A percentile compares a stretch with the other conserved stretches of the same genome.
phyloP scores from a whole-genome alignment of 1,139 yeast species.

The Protomyces pachydermus region DNA sequence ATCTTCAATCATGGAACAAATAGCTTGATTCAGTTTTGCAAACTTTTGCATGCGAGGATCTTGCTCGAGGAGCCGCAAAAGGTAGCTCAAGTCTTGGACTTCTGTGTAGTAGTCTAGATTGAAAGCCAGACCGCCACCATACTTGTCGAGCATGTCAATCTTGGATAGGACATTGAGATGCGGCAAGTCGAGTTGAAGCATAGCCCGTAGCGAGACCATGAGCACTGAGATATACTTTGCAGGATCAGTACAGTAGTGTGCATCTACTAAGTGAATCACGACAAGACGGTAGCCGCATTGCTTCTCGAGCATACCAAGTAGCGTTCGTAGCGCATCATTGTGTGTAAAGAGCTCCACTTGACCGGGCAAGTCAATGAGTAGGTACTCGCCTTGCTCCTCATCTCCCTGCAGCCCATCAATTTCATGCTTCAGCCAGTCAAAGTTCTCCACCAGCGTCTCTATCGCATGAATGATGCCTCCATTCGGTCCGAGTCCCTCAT shows the following conservation, averaged over 20 bases:
- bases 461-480: slow-evolving; percentile 89
- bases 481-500: slow-evolving; percentile 87
- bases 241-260: slow-evolving; percentile 78
- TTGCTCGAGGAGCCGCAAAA: slow-evolving; percentile 63
- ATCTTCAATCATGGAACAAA: slow-evolving; percentile 80
- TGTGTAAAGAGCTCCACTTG: slow-evolving; percentile 95
- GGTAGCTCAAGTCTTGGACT: slow-evolving; percentile 71
- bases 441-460: slow-evolving; percentile 52
- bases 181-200: slow-evolving; percentile 89
- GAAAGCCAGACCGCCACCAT: slow-evolving; percentile 49
- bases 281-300: slow-evolving; percentile 57
- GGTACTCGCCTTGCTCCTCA: slow-evolving; percentile 42
- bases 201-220: slow-evolving; percentile 75
- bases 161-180: slow-evolving; percentile 89
- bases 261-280: slow-evolving; percentile 82
- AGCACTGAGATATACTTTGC: slow-evolving; percentile 85
- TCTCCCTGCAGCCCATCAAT: slow-evolving; percentile 63
- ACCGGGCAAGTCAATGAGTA: slow-evolving; percentile 87
- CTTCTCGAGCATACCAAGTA: slow-evolving; percentile 60
- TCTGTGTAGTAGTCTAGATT: slow-evolving; percentile 83
- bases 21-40: slow-evolving; percentile 65
- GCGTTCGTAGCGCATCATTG: slow-evolving; percentile 69
- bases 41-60: slow-evolving; percentile 61
- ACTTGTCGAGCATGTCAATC: slow-evolving; percentile 70
- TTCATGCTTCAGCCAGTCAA: slow-evolving; percentile 71